A percentile compares a stretch with the other conserved stretches of the same genome.
phyloP scores from a whole-genome alignment of 139 green algal genomes.

The Micractinium sp. region DNA sequence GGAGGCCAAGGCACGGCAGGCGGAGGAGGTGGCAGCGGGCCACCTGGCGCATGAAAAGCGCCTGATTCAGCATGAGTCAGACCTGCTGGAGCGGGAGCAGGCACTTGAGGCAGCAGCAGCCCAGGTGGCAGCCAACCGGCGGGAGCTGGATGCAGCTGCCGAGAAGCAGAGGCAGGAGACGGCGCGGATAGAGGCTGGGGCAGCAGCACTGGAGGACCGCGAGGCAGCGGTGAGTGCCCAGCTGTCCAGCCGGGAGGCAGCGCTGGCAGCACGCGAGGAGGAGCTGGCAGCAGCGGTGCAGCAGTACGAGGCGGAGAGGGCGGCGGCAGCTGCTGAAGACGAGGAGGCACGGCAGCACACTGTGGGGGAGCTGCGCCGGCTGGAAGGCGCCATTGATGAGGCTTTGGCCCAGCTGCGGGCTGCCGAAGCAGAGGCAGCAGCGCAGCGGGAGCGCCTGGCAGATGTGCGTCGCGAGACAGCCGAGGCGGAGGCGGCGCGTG shows the following conservation, averaged over 20 bases:
- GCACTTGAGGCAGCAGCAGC: slow-evolving; percentile 13
- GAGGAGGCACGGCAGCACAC: slow-evolving; percentile 31
- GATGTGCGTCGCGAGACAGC: slow-evolving; percentile 27
- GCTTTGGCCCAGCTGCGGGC: slow-evolving; percentile 28
- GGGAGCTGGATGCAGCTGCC: slow-evolving; percentile 37
- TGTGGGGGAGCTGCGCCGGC: slow-evolving; percentile 35
- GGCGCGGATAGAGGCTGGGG: slow-evolving; percentile 30
- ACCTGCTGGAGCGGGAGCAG: slow-evolving; percentile 39
- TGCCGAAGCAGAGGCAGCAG: slow-evolving; percentile 43
- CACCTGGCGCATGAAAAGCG: slow-evolving; percentile 33
- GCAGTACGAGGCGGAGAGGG: slow-evolving; percentile 34
- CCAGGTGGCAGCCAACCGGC: slow-evolving; percentile 10
- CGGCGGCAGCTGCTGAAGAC: slow-evolving; percentile 22
- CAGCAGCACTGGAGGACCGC: slow-evolving; percentile 28
- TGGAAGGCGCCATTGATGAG: slow-evolving; percentile 36
- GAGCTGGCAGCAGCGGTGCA: slow-evolving; percentile 4
- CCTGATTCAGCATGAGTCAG: slow-evolving; percentile 4
- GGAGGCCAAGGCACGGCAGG: slow-evolving; percentile 33
- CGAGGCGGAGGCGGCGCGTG: slow-evolving; percentile 37
- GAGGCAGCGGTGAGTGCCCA: background rate
- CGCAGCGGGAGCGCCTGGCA: slow-evolving; percentile 22
- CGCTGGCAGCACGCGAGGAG: slow-evolving; percentile 31
- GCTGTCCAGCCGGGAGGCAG: slow-evolving; percentile 22
- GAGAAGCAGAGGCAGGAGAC: slow-evolving; percentile 29
- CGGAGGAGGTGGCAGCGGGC: slow-evolving; percentile 33